Percentiles rank a stretch among this genome's conserved stretches.
phyloP scores from a whole-genome alignment of 148 eudicot species.

The Silene latifolia region DNA sequence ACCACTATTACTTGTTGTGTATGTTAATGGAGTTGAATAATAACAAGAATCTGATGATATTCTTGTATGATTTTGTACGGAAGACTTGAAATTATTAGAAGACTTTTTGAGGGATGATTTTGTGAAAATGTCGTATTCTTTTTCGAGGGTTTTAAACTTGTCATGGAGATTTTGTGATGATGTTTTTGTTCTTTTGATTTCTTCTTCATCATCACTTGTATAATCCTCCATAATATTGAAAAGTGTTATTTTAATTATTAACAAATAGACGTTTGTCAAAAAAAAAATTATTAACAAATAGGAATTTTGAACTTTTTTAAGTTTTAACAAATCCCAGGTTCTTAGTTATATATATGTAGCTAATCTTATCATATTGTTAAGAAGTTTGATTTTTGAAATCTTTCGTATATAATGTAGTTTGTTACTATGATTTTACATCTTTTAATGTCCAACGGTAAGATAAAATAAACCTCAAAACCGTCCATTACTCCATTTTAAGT shows the following conservation, averaged over 20 bases:
- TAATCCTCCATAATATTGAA: conserved; percentile 15
- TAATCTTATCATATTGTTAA: background rate
- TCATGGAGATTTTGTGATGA: conserved; percentile 15
- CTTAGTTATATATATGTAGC: background rate
- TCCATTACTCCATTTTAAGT: background rate
- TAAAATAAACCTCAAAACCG: background rate
- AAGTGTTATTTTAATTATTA: too few relatives aligned
- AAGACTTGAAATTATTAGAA: background rate
- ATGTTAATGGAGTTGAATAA: conserved; percentile 8
- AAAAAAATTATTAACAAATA: too few relatives aligned
- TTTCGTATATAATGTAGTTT: background rate
- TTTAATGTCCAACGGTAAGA: conserved; percentile 24
- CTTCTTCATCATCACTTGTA: conserved; percentile 14
- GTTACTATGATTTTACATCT: background rate
- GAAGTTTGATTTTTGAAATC: conserved; percentile 19
- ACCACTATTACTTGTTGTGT: conserved; percentile 9
- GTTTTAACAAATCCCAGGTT: background rate
- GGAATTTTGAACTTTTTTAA: background rate
- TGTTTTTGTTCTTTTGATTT: background rate
- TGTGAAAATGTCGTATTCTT: conserved; percentile 19
- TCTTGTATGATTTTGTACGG: conserved; percentile 14
- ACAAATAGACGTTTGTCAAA: too few relatives aligned
- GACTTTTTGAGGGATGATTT: conserved; percentile 16
- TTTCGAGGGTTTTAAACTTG: conserved; percentile 22
- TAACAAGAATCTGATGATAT: too few relatives aligned